Conservation (phyloP, 306 rosid species). For the Acacia confusa region DNA sequence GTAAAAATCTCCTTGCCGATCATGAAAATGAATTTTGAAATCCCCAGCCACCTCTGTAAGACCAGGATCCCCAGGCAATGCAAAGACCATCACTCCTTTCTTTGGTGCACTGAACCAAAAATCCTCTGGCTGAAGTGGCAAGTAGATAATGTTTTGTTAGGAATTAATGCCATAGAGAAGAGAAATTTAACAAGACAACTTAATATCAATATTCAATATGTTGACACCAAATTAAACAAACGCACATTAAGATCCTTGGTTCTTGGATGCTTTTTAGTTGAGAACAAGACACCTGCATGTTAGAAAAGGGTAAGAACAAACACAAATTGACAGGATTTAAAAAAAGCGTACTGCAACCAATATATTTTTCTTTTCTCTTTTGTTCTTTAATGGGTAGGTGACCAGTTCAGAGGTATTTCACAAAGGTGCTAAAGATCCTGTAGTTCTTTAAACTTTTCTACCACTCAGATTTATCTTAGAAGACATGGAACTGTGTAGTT, state of each 20-base stretch:
- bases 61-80: conserved; percentile 97
- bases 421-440: conserved; percentile 7
- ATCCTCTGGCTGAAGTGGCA: conserved; percentile 77
- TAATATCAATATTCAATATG: conserved; percentile 22
- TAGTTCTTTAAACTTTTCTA: not conserved
- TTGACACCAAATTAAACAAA: conserved; percentile 31
- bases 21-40: conserved; percentile 92
- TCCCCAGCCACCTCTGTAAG: conserved; percentile 88
- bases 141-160: conserved; percentile 3
- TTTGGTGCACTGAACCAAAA: conserved; percentile 96
- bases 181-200: conserved; percentile 25
- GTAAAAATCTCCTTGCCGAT: conserved; percentile 97
- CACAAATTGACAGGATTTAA: conserved; percentile 17
- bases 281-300: conserved; percentile 83
- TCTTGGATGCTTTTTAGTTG: conserved; percentile 88
- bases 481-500: not conserved
- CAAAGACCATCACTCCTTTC: conserved; percentile 98
- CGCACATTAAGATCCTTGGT: conserved; percentile 92
- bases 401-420: not conserved
- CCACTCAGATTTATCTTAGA: not conserved
- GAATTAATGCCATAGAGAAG: conserved; percentile 25
- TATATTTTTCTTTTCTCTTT: not conserved
- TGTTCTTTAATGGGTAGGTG: not conserved
- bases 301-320: conserved; percentile 30
- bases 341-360: not conserved